Evolutionary conservation across 176 grass and related monocot species (phyloP).

Genomic region (Lolium rigidum): DNA sequence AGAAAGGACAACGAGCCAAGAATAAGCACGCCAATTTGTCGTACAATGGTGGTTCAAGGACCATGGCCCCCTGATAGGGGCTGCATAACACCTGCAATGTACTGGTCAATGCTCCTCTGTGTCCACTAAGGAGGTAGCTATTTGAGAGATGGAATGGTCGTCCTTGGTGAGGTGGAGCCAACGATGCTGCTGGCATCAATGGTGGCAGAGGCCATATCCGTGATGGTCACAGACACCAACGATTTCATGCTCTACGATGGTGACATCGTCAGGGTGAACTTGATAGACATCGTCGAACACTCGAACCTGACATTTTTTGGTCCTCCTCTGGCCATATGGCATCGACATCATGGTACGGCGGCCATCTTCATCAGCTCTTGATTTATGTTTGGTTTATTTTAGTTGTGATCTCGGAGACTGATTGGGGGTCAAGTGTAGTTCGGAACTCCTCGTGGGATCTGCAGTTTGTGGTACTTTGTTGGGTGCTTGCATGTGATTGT

Average conservation of each 20-base stretch:
- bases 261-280: neutral
- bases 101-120: neutral
- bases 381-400: neutral
- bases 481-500: too few relatives aligned
- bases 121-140: neutral
- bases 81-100: too few relatives aligned
- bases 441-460: neutral
- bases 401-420: neutral
- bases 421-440: neutral
- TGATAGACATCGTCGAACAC: neutral
- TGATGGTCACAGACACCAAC: neutral
- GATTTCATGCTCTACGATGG: neutral
- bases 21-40: too few relatives aligned
- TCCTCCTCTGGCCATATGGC: neutral
- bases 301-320: neutral
- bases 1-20: too few relatives aligned
- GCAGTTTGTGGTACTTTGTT: too few relatives aligned
- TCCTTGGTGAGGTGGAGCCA: neutral
- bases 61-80: too few relatives aligned
- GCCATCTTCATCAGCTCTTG: neutral
- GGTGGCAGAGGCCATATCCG: neutral
- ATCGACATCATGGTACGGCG: neutral
- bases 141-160: neutral
- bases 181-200: neutral
- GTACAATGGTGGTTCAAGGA: too few relatives aligned